A percentile compares a stretch with the other conserved stretches of the same genome.
These are phyloP conservation scores for Mucor indicus DNA, from an alignment of 371 early-diverging fungal species.

Conservation along the genomic window DNA sequence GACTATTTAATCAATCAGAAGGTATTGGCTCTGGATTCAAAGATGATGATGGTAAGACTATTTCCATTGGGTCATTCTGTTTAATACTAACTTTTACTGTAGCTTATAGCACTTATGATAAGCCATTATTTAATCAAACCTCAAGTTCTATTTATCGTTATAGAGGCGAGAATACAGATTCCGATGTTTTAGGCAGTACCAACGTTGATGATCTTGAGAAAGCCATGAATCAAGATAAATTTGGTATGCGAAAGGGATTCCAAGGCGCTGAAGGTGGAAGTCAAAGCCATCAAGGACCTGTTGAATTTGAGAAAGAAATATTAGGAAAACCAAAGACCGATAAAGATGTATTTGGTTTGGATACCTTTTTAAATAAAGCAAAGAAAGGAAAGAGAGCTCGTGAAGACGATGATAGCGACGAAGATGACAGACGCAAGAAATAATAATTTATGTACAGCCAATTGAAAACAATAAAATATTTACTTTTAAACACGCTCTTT, in stretches of 20 bases:
- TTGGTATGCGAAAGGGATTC: slow-evolving; percentile 66
- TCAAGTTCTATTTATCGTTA: slow-evolving; percentile 81
- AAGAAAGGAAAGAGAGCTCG: slow-evolving; percentile 42
- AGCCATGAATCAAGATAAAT: slow-evolving; percentile 68
- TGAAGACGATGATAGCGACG: slow-evolving; percentile 15
- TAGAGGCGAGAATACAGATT: slow-evolving; percentile 58
- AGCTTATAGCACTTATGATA: slow-evolving; percentile 85
- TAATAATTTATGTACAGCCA: neutral
- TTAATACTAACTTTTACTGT: neutral
- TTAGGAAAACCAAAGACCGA: slow-evolving; percentile 23
- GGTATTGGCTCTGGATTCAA: slow-evolving; percentile 86
- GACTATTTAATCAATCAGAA: slow-evolving; percentile 89
- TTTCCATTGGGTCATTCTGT: neutral
- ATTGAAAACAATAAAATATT: neutral
- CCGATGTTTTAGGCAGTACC: slow-evolving; percentile 67
- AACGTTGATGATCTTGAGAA: slow-evolving; percentile 70
- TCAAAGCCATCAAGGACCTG: slow-evolving; percentile 70
- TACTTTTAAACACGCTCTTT: neutral
- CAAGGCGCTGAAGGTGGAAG: slow-evolving; percentile 60
- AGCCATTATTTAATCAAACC: slow-evolving; percentile 81
- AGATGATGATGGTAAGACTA: slow-evolving; percentile 70
- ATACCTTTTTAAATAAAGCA: slow-evolving; percentile 57
- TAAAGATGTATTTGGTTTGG: slow-evolving; percentile 59
- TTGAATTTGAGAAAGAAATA: slow-evolving; percentile 86
- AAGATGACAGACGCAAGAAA: slow-evolving; percentile 17